Evolutionary conservation across 2,329 filamentous ascomycete species (phyloP).

Genomic region (Chalaropsis thielavioides): DNA sequence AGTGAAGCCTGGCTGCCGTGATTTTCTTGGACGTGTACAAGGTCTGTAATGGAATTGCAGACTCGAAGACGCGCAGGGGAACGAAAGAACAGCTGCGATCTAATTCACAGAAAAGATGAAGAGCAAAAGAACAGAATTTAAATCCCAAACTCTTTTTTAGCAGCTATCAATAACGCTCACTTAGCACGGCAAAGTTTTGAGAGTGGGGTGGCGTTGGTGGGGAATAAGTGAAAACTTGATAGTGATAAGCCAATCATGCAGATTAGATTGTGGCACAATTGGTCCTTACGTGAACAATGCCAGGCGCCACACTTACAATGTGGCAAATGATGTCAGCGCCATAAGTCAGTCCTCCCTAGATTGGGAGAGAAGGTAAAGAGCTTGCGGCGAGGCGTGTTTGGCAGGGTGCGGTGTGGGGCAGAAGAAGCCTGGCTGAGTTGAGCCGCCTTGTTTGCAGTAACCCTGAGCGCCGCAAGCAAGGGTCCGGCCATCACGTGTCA

Average conservation of each 20-base stretch:
- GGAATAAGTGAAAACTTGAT: slow-evolving; percentile 11
- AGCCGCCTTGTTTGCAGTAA: background rate
- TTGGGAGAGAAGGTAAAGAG: background rate
- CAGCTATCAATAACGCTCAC: slow-evolving; percentile 3
- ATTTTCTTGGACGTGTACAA: background rate
- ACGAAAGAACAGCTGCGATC: slow-evolving; percentile 1
- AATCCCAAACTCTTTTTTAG: background rate
- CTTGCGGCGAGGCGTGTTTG: background rate
- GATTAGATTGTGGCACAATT: slow-evolving; percentile 9
- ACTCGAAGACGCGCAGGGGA: background rate
- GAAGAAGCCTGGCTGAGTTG: background rate
- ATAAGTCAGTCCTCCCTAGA: background rate
- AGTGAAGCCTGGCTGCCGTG: background rate
- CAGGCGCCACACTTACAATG: background rate
- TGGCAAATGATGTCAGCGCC: slow-evolving; percentile 3
- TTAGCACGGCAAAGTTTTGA: slow-evolving; percentile 15
- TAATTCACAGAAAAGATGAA: slow-evolving; percentile 6
- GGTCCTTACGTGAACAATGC: background rate
- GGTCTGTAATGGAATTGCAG: slow-evolving; percentile 3
- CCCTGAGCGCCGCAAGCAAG: background rate
- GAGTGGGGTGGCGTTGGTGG: slow-evolving; percentile 15
- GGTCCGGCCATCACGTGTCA: background rate
- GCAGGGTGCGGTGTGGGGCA: background rate
- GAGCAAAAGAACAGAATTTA: background rate
- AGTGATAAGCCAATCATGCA: slow-evolving; percentile 17